Base-by-base conservation (phyloP, 345 rosid species). In the Erucastrum elatum region DNA sequence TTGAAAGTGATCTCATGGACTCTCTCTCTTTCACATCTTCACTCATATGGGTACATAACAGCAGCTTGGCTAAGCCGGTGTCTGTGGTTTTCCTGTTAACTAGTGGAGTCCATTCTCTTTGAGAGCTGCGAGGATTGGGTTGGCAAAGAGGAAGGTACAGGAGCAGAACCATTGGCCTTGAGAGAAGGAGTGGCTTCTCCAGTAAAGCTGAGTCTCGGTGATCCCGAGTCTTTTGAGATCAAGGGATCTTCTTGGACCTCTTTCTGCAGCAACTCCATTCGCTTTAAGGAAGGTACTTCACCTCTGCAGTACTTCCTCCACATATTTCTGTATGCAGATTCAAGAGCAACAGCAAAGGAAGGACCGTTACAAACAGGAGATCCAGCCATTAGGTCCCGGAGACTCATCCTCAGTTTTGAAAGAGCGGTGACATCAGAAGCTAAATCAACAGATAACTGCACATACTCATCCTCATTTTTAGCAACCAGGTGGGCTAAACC, bases 221-320 rank as follows among this genome's bases (percentile, higher is more conserved):
- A 17, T 56, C 80, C 87, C 3, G 74, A 46, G 71, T 71, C 84
- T 41, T 84, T 79, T 41, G 64, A 55, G 7, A 75, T 11, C 3
- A 56, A 68, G 34, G 74, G 66, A 77, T 83, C 87, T 75, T 89
- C 91, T 12, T 83, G 75, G 61, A 55, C 76, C 68, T 82, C 84
- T 80, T 83, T 85, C 61, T 86, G 88, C 56, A 93, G 86, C 83
- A 82, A 79, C 77, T 90, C 90, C 84, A 89, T 79, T 62, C 80
- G 84, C 74, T 68, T 86, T 56, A 84, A 79, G 67, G 97, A 94
- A 3, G 99, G 99, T 66, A 89, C 89, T 59, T 93, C 96, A 13
- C 96, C 96, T 72, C 84, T 87, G 72, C 99, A 93, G 77, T 93
- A 96, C 75, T 88, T 84, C 33, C 11, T 88, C 99, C 99, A 96